Evolutionary conservation across 176 grass and related monocot species (phyloP).

Genomic region (Hsuehochloa calcarea): DNA sequence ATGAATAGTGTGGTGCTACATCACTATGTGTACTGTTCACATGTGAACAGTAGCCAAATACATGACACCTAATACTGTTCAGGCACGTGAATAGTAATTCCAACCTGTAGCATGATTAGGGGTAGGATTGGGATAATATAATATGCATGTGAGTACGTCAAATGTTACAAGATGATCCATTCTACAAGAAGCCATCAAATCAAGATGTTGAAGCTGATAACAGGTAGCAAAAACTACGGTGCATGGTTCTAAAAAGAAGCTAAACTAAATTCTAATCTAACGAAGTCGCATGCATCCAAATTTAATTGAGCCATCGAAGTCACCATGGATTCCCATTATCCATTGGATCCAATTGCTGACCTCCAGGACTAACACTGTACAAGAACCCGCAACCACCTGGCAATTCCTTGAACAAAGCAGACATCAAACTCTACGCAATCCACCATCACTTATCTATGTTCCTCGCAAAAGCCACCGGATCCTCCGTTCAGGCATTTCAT

Average conservation of each 20-base stretch:
- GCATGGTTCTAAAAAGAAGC: background rate
- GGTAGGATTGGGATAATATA: too few relatives aligned
- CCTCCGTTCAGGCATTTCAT: background rate
- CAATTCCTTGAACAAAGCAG: background rate
- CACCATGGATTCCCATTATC: background rate
- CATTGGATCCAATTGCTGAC: background rate
- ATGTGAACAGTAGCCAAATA: too few relatives aligned
- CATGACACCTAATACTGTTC: too few relatives aligned
- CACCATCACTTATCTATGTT: background rate
- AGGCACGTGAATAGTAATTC: too few relatives aligned
- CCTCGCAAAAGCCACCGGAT: too few relatives aligned
- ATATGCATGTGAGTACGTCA: too few relatives aligned
- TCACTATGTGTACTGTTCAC: too few relatives aligned
- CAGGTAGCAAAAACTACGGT: background rate
- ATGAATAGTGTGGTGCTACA: too few relatives aligned
- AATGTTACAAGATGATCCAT: too few relatives aligned
- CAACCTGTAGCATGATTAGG: too few relatives aligned
- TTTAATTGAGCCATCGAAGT: background rate
- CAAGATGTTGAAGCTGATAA: background rate
- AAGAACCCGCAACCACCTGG: background rate
- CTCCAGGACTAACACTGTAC: background rate
- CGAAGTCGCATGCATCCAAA: background rate
- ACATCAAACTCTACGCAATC: background rate
- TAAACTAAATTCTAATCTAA: background rate
- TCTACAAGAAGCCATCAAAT: too few relatives aligned